These are phyloP conservation scores for Dentipellis fragilis DNA, from an alignment of 768 basidiomycete genomes.

Conservation along the genomic window DNA sequence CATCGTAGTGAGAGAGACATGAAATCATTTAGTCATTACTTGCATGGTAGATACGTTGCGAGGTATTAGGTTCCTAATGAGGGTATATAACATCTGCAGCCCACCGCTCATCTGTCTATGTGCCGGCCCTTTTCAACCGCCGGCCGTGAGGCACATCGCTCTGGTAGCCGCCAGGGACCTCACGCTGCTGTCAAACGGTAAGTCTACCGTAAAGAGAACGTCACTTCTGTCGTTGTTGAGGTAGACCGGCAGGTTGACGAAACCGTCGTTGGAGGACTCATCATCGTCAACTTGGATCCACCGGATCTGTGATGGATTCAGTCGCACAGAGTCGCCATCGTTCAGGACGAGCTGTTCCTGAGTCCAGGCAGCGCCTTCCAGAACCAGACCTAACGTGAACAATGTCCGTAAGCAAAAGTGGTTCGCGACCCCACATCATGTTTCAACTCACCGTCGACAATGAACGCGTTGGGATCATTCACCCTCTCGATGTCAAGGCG, in stretches of 20 bases:
- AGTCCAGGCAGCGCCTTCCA: slow-evolving; percentile 82
- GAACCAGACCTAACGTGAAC: slow-evolving; percentile 52
- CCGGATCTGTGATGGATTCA: slow-evolving; percentile 75
- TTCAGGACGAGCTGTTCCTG: slow-evolving; percentile 67
- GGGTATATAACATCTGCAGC: background rate
- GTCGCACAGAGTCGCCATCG: slow-evolving; percentile 69
- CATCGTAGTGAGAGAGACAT: background rate
- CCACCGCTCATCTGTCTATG: background rate
- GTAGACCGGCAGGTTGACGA: slow-evolving; percentile 85
- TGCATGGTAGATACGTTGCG: background rate
- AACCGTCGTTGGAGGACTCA: slow-evolving; percentile 25
- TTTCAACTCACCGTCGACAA: slow-evolving; percentile 66
- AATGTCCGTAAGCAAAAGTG: slow-evolving; percentile 7
- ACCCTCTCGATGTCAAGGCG: slow-evolving; percentile 75
- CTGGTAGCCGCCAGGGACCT: slow-evolving; percentile 72
- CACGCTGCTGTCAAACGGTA: slow-evolving; percentile 64
- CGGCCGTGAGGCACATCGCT: slow-evolving; percentile 82
- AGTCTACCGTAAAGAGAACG: slow-evolving; percentile 81
- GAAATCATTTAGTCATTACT: background rate
- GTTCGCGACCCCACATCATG: background rate
- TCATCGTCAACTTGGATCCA: slow-evolving; percentile 62
- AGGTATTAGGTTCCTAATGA: slow-evolving; percentile 1
- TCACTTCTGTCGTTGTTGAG: slow-evolving; percentile 84
- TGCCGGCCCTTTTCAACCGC: slow-evolving; percentile 3
- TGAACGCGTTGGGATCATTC: slow-evolving; percentile 70